These are phyloP conservation scores for Acidiella bohemica DNA, from an alignment of 495 filamentous ascomycete species.

Conservation along the genomic window DNA sequence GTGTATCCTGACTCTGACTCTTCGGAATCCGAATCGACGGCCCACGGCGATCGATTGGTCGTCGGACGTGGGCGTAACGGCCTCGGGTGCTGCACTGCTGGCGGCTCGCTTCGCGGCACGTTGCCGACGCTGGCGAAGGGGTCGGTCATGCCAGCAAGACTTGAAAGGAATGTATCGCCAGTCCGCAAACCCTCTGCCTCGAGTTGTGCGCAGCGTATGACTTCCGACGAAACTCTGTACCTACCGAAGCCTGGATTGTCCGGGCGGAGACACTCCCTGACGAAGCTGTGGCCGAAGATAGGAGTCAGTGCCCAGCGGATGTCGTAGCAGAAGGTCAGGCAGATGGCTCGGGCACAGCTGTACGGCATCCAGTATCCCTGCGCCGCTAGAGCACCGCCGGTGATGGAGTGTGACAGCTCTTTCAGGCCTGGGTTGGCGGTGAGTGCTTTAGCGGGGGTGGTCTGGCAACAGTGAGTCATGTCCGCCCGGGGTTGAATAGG, in stretches of 20 bases:
- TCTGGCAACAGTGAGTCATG: conserved; percentile 36
- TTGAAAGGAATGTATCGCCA: not conserved
- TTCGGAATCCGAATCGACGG: conserved; percentile 9
- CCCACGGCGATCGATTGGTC: conserved; percentile 15
- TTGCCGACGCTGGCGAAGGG: not conserved
- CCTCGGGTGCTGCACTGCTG: not conserved
- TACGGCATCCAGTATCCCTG: conserved; percentile 99
- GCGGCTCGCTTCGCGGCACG: conserved; percentile 8
- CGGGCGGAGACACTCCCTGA: conserved; percentile 51
- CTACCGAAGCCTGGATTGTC: conserved; percentile 42
- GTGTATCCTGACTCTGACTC: not conserved
- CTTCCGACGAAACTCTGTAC: conserved; percentile 53
- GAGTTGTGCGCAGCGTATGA: conserved; percentile 33
- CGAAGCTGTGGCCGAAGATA: conserved; percentile 74
- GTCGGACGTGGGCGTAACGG: conserved; percentile 6
- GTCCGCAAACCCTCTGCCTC: conserved; percentile 8
- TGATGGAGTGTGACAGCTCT: conserved; percentile 85
- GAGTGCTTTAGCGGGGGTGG: conserved; percentile 69
- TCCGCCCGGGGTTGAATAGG: not conserved
- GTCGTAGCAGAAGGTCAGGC: conserved; percentile 71
- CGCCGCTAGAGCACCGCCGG: conserved; percentile 73
- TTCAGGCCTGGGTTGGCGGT: conserved; percentile 66
- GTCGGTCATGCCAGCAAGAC: conserved; percentile 1
- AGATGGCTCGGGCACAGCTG: conserved; percentile 65
- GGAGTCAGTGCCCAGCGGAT: conserved; percentile 78